Evolutionary conservation across 108 stramenopile genomes (phyloP), one percentile per base, ranked within the genome.

Genomic region (Nitzschia sp.): DNA sequence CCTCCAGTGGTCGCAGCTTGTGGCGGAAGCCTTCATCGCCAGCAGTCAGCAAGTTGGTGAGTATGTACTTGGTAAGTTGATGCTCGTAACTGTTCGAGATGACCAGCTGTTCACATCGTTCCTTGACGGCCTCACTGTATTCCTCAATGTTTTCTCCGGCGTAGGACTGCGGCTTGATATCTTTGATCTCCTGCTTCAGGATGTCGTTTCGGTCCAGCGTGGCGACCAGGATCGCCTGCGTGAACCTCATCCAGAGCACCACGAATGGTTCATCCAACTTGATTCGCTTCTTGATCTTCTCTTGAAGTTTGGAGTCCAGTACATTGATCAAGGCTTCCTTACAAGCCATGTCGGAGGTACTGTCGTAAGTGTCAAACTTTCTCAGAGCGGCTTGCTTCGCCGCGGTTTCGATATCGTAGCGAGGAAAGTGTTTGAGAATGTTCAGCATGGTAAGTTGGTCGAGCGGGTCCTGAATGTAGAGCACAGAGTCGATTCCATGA

Each of bases 361-460:
- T n/a, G n/a, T n/a, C n/a, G n/a, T n/a, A n/a, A n/a, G n/a, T n/a
- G 53, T 66, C 65, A 38, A 54, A 66, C 49, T 53, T 49, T 3
- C 17, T 6, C 11, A 49, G 65, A 26, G 53, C 51, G 30, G 53
- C 19, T n/a, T 21, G 23, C 9, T 54, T 54, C 6, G 13, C n/a
- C 6, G 19, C 45, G 26, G n/a, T 46, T 17, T 42, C 21, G n/a
- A 66, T 3, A 8, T 49, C 15, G 28, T 27, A 66, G 13, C 53
- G 5, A 15, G 31, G 3, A 46, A 27, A 13, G 26, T 49, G 18
- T 9, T 25, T 11, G 35, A 46, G 17, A 23, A 38, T 18, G 28
- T 8, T 29, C 6, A 23, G 26, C 59, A 59, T 64, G 19, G 9
- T 64, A 17, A 13, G 13, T 18, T 9, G 5, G 17, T 66, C 53